Evolutionary conservation across 768 basidiomycete species (phyloP), one percentile per base, ranked within the genome.

Genomic region (Baorangia bicolor): DNA sequence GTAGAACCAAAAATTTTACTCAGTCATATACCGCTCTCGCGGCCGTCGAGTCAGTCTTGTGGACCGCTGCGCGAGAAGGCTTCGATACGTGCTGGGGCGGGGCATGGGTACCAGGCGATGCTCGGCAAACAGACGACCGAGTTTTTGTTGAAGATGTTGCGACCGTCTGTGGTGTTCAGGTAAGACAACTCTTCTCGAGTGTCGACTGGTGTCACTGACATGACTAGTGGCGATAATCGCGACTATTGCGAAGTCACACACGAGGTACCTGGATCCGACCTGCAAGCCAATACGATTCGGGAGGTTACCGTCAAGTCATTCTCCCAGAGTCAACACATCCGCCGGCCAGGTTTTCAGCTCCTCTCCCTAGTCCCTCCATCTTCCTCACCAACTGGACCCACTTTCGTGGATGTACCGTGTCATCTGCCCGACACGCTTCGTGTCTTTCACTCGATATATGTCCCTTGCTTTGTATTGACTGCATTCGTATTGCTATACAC

Each of bases 251-350:
- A 92, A 61, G 80, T 87, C 63, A 73, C 71, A 23, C 90, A 91
- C 68, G 73, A 73, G 33, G 59, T 74, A 10, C 65, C 69, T 4
- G 62, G 57, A n/a, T 57, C 62, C 20, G 64, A 69, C 41, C 45
- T 56, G 57, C 63, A 52, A 46, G 49, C 52, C 16, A 58, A 57
- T 59, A 55, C 64, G 3, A 75, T 87, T 41, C 85, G 86, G 44
- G 94, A 96, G 72, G 81, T 94, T 21, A 94, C 93, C 1, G 77
- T 96, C 55, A 95, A 94, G 69, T 89, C 93, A 0, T 94, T 96
- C 69, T 88, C 90, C 16, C 83, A 85, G 57, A 84, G 85, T 14
- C 80, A 80, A 51, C 87, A 87, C 51, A 86, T 96, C 56, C 77
- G 77, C 23, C 74, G 77, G 33, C 91, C 94, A 3, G 94, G 94